Evolutionary conservation across 495 filamentous ascomycete genomes (phyloP).

Genomic region (Daldinia vernicosa): DNA sequence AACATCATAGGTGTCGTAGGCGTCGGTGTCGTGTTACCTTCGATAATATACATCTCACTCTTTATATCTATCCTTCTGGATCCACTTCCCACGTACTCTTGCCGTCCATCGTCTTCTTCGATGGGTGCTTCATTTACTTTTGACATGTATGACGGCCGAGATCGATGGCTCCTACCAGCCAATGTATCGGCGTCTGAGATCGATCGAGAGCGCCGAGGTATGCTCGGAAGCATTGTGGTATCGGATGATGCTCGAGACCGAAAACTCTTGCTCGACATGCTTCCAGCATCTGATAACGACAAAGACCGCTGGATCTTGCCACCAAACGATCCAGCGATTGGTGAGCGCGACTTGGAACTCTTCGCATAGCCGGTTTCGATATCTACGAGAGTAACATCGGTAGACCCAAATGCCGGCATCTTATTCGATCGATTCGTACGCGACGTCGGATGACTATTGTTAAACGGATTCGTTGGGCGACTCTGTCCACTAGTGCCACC

Average conservation of each 20-base stretch:
- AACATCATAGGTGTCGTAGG: slow-evolving; percentile 12
- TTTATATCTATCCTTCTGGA: slow-evolving; percentile 21
- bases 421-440: slow-evolving; percentile 35
- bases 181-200: slow-evolving; percentile 31
- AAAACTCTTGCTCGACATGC: slow-evolving; percentile 14
- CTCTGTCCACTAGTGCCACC: slow-evolving; percentile 42
- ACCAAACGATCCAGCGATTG: slow-evolving; percentile 15
- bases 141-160: slow-evolving; percentile 36
- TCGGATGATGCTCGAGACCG: slow-evolving; percentile 29
- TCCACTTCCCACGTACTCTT: not conserved
- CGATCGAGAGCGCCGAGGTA: slow-evolving; percentile 23
- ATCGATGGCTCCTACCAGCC: slow-evolving; percentile 21
- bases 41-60: slow-evolving; percentile 45
- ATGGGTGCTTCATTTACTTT: slow-evolving; percentile 35
- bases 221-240: slow-evolving; percentile 13
- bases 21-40: slow-evolving; percentile 27
- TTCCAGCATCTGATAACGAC: slow-evolving; percentile 29
- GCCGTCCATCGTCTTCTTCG: slow-evolving; percentile 31
- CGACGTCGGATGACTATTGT: slow-evolving; percentile 30
- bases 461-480: slow-evolving; percentile 21
- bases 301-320: slow-evolving; percentile 23
- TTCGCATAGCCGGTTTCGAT: slow-evolving; percentile 35
- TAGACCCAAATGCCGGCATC: slow-evolving; percentile 44
- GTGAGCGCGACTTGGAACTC: slow-evolving; percentile 5
- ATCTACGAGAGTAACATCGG: slow-evolving; percentile 44